Evolutionary conservation across 148 eudicot genomes (phyloP), one percentile per base, ranked within the genome.

Genomic region (Nepenthes gracilis): DNA sequence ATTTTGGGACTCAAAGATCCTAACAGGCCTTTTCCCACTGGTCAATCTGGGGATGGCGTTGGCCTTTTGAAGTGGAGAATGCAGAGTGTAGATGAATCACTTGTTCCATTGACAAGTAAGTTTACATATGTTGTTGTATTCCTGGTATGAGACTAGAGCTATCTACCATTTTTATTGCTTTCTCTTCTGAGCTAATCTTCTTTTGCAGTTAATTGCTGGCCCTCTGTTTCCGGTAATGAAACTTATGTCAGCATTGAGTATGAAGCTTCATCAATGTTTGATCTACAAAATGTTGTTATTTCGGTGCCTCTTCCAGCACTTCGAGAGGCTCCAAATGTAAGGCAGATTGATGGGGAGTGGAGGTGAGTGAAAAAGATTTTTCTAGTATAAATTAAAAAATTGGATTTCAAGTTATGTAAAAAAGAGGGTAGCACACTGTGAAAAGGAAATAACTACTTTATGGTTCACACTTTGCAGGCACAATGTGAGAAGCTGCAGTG

Each of bases 291-390:
- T 74, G 96, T 93, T 66, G 95, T 88, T 62, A 80, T 93, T 58
- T 88, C 95, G 23, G 87, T 93, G 23, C 96, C 99, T 67, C 92
- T 93, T 57, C 96, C 99, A 33, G 92, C 96, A 65, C 89, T 93
- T 69, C 80, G 98, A 65, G 98, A 92, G 50, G 80, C 91, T 47
- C 98, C 98, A 58, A 85, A 65, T 71, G 96, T 92, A 54, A 81
- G 59, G 53, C 91, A 92, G 73, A 79, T 85, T 62, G 96, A 93
- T 72, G 99, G 99, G 51, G 99, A 93, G 54, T 93, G 96, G 96
- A 88, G 92, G 99, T 86, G n/a, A 49, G 14, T 4, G 12, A n/a
- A n/a, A n/a, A n/a, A n/a, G 11, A 3, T 2, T 9, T 11, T 49
- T 49, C 12, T 49, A 2, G 12, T 9, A 4, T 49, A 9, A 12